Evolutionary conservation across 2,329 filamentous ascomycete species (phyloP), one percentile per base, ranked within the genome.

Genomic region (Periconia digitata): DNA sequence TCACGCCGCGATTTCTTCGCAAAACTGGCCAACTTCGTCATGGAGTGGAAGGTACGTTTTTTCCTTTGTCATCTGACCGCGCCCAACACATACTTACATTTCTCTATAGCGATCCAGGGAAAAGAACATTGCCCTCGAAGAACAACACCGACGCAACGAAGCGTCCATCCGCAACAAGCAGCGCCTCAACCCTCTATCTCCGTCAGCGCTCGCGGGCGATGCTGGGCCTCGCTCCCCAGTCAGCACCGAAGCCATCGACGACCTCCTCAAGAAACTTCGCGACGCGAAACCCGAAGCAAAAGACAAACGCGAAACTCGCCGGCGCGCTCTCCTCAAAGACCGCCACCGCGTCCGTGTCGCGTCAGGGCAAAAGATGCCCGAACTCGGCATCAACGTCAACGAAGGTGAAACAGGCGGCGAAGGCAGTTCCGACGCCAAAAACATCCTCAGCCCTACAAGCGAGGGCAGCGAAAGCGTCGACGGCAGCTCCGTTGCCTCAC

Each of bases 1-100:
- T 88, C 92, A n/a, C 82, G 92, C 48, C 83, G 94, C 54, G 92
- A 96, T 60, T 99, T 99, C 81, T 99, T 99, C 69, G 79, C 86
- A 55, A 97, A 97, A 77, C 81, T 99, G 62, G 91, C 92, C 17
- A 79, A 85, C 46, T 99, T 99, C 76, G 83, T 99, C 60, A 76
- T 80, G 24, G 94, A 97, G 71, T 99, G 94, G 89, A 96, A 92
- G 78, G 82, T 84, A 66, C 60, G 79, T 72, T 27, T 29, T 23
- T 17, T 27, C 13, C 10, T 23, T 20, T 15, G 16, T 6, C 20
- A 34, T 12, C n/a, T n/a, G 3, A 7, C 16, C 5, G 13, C n/a
- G n/a, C n/a, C n/a, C 24, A 12, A 18, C 8, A 16, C 18, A 18
- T 50, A 48, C 42, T 56, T 43, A 59, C 43, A 13, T 36, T 48